A percentile compares a stretch with the other conserved stretches of the same genome.
These are phyloP conservation scores for Ogataea sp. DNA, from an alignment of 805 yeast species.

Conservation along the genomic window DNA sequence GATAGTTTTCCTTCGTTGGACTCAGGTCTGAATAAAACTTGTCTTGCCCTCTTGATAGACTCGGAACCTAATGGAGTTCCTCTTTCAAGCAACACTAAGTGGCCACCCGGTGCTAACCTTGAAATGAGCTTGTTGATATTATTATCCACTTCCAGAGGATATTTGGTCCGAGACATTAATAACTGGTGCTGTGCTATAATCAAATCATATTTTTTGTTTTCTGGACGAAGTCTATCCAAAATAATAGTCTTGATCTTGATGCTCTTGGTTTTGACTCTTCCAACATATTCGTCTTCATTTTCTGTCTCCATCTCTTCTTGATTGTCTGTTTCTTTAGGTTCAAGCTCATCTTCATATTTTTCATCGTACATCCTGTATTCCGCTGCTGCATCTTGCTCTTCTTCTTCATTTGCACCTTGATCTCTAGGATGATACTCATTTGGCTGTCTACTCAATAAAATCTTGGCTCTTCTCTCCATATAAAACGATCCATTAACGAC, in stretches of 20 bases:
- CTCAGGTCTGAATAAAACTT: constrained; percentile 83
- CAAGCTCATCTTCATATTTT: constrained; percentile 2
- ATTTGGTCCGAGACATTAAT: constrained; percentile 46
- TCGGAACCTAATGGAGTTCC: constrained; percentile 91
- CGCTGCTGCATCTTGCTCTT: constrained; percentile 7
- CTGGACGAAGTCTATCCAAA: constrained; percentile 41
- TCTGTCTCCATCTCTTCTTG: constrained; percentile 5
- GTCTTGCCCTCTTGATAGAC: constrained; percentile 82
- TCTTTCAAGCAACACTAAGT: constrained; percentile 71
- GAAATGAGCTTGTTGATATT: constrained; percentile 51
- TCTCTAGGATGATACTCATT: constrained; percentile 32
- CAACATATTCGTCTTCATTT: constrained; percentile 28
- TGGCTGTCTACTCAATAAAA: constrained; percentile 62
- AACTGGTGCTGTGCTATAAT: constrained; percentile 80
- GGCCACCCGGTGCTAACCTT: constrained; percentile 70
- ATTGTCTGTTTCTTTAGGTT: constrained; percentile 5
- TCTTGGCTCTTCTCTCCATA: constrained; percentile 77
- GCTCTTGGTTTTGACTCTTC: constrained; percentile 48
- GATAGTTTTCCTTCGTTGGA: constrained; percentile 44
- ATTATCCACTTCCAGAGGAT: constrained; percentile 68
- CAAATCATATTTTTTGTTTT: constrained; percentile 56
- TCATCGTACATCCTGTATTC: constrained; percentile 6
- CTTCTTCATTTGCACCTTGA: constrained; percentile 36
- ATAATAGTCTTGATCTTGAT: constrained; percentile 50
- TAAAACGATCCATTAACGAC: constrained; percentile 60